Conservation (phyloP, 805 yeast genomes). For the Lipomyces chichibuensis region DNA sequence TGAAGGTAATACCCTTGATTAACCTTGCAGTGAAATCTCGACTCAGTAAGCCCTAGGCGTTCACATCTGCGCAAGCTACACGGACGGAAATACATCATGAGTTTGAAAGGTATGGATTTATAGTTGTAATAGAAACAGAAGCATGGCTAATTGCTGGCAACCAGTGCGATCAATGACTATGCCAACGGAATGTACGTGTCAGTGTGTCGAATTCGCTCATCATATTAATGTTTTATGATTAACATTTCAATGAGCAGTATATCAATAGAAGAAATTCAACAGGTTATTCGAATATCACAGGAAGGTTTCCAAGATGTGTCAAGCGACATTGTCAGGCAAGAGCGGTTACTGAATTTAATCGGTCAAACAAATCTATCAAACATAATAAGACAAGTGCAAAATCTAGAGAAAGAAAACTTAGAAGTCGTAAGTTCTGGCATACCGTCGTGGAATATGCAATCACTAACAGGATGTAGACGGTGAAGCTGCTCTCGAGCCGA, state of each 20-base stretch:
- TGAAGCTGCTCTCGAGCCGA: slow-evolving; percentile 7
- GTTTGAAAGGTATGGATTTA: slow-evolving; percentile 26
- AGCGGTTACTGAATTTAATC: slow-evolving; percentile 10
- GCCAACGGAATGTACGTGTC: slow-evolving; percentile 24
- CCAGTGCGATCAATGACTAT: slow-evolving; percentile 31
- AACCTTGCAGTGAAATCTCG: background rate
- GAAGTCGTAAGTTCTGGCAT: slow-evolving; percentile 9
- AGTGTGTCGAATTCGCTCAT: background rate
- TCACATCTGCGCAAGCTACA: slow-evolving; percentile 31
- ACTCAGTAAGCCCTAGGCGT: slow-evolving; percentile 11
- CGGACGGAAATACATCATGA: slow-evolving; percentile 35
- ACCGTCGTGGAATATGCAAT: background rate
- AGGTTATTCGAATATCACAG: slow-evolving; percentile 33
- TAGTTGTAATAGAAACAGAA: background rate
- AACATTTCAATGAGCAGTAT: slow-evolving; percentile 13
- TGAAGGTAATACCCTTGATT: slow-evolving; percentile 20
- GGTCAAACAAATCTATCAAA: slow-evolving; percentile 8
- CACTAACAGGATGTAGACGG: slow-evolving; percentile 11
- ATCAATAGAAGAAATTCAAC: slow-evolving; percentile 25
- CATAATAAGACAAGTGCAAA: slow-evolving; percentile 28
- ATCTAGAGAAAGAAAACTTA: slow-evolving; percentile 30
- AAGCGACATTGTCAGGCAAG: slow-evolving; percentile 26
- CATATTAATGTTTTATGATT: background rate
- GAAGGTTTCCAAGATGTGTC: slow-evolving; percentile 36
- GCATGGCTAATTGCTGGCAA: background rate